Percentiles rank a stretch among this genome's conserved stretches.
These are phyloP conservation scores for Paecilomyces sp. DNA, from an alignment of 2,329 filamentous ascomycete species.

Conservation along the genomic window DNA sequence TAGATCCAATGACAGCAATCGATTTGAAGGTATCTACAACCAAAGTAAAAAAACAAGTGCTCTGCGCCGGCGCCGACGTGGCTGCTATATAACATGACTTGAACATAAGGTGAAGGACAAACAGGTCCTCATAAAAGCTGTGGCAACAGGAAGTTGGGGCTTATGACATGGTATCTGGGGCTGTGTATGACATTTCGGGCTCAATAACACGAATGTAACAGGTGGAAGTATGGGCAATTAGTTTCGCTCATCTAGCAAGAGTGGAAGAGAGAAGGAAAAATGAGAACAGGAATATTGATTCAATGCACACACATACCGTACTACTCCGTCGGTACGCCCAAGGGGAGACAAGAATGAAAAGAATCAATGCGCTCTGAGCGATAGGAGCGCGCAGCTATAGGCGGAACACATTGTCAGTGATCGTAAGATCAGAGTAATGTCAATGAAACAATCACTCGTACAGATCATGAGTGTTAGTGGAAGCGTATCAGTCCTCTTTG, in stretches of 20 bases:
- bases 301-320: background rate
- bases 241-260: background rate
- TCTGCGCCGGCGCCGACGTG: background rate
- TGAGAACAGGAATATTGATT: background rate
- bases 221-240: background rate
- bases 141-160: background rate
- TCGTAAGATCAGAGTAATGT: background rate
- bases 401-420: background rate
- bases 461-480: background rate
- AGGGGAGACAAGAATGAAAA: background rate
- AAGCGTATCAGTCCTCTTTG: background rate
- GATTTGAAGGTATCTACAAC: background rate
- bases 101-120: background rate
- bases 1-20: background rate
- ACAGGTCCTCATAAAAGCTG: background rate
- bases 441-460: background rate
- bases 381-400: background rate
- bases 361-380: background rate
- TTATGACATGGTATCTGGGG: background rate
- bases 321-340: background rate
- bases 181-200: background rate
- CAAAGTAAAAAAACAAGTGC: background rate
- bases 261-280: background rate
- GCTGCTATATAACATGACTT: background rate
- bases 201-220: background rate